phyloP scores from a whole-genome alignment of 129 eudicot genomes.

The Gnaphalium uliginosum region DNA sequence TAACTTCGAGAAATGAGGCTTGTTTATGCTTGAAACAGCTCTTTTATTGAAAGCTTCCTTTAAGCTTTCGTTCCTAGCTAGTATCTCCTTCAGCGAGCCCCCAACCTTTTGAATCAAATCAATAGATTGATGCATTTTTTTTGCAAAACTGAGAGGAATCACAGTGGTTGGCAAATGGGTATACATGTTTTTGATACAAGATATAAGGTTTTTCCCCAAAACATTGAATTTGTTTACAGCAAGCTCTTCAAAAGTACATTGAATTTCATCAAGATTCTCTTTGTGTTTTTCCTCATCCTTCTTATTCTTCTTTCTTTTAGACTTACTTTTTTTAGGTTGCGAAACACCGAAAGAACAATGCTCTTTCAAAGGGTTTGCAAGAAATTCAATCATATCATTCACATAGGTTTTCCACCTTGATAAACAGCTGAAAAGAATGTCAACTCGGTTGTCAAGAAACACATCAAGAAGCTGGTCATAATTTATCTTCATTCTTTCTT shows the following conservation, averaged over 20 bases:
- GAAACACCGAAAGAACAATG: background rate
- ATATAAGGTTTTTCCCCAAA: slow-evolving; percentile 22
- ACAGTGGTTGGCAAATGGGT: slow-evolving; percentile 62
- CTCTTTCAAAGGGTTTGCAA: slow-evolving; percentile 10
- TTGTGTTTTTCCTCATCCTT: background rate
- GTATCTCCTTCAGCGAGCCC: slow-evolving; percentile 18
- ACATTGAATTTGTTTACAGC: slow-evolving; percentile 7
- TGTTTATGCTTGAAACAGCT: background rate
- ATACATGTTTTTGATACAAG: slow-evolving; percentile 36
- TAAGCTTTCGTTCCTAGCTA: slow-evolving; percentile 25
- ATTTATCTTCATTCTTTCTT: slow-evolving; percentile 54
- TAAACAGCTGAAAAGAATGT: slow-evolving; percentile 39
- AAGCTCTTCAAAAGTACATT: background rate
- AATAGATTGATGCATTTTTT: slow-evolving; percentile 33
- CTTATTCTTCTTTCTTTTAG: background rate
- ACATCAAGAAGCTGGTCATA: slow-evolving; percentile 40
- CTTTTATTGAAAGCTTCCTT: slow-evolving; percentile 11
- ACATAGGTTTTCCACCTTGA: slow-evolving; percentile 15
- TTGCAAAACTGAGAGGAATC: slow-evolving; percentile 30
- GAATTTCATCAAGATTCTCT: background rate
- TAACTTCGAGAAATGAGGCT: background rate
- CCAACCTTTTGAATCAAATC: slow-evolving; percentile 26
- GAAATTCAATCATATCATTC: slow-evolving; percentile 20
- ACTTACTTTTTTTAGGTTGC: background rate
- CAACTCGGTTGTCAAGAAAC: slow-evolving; percentile 51